Evolutionary conservation across 2,329 filamentous ascomycete species (phyloP), one percentile per base, ranked within the genome.

Genomic region (Aspergillus sergii): DNA sequence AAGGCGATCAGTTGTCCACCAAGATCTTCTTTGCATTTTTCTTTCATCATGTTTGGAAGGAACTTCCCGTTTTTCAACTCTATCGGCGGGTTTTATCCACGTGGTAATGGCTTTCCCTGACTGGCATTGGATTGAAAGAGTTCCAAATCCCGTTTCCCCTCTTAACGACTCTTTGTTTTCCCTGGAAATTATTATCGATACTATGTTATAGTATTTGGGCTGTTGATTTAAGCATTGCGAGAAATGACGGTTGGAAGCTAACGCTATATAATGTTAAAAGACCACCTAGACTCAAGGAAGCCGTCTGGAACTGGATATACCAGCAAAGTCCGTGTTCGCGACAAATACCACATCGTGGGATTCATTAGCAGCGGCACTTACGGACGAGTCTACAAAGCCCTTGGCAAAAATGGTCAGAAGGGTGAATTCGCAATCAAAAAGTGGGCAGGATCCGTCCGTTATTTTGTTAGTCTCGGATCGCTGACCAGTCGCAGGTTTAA

Each of bases 301-400:
- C 79, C 83, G 68, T 76, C 83, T 58, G 76, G 80, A 30, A 79
- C 79, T 66, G 80, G 78, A 39, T 89, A 89, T 72, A 84, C 83
- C 57, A 86, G 82, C 76, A 97, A 97, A 79, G 91, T 95, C 67
- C 90, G 92, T 66, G 93, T 98, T 62, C 90, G 91, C 64, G 94
- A 98, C 79, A 91, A 91, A 69, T 99, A 98, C 81, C 93, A 95
- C 72, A 95, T 99, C 72, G 90, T 99, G 61, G 95, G 95, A 50
- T 99, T 99, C 83, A 99, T 99, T 72, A 97, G 93, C 76, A 97
- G 93, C 71, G 95, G 95, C 54, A 99, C 95, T 19, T 99, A 99
- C 86, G 95, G 95, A 41, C 90, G 95, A 36, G 95, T 99, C 9
- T 99, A 98, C 86, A 99, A 99, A 77, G 95, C 95, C 21, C 84